Conservation (phyloP, 2,329 filamentous ascomycete genomes). For the Epichloe gansuensis region DNA sequence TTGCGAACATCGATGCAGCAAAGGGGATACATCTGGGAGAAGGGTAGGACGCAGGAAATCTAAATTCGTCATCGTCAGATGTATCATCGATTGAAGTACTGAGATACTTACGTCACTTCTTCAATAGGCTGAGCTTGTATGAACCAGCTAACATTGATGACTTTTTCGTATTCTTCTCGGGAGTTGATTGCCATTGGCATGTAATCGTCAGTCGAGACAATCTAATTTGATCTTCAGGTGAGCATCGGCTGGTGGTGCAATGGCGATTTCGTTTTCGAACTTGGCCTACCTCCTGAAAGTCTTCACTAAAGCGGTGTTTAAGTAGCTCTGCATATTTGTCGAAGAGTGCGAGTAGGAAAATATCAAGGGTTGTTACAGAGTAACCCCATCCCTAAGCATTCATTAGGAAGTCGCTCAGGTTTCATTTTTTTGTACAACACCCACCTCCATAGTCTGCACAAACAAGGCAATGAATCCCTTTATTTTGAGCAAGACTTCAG, state of each 20-base stretch:
- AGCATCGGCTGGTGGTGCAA: neutral
- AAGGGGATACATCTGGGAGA: slow-evolving; percentile 97
- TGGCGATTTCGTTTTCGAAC: neutral
- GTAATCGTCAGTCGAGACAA: slow-evolving; percentile 88
- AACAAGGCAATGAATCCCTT: slow-evolving; percentile 89
- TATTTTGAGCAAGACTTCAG: slow-evolving; percentile 83
- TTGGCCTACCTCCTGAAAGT: slow-evolving; percentile 69
- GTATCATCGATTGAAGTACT: neutral
- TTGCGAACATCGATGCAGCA: slow-evolving; percentile 98
- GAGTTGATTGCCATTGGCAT: slow-evolving; percentile 98
- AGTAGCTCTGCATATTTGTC: slow-evolving; percentile 87
- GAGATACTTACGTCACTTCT: slow-evolving; percentile 53
- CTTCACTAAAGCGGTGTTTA: slow-evolving; percentile 83
- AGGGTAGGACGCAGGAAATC: slow-evolving; percentile 89
- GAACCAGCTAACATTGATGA: slow-evolving; percentile 94
- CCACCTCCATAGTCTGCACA: slow-evolving; percentile 93
- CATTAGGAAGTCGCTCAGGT: slow-evolving; percentile 55
- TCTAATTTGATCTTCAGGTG: slow-evolving; percentile 26
- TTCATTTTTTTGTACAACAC: slow-evolving; percentile 42
- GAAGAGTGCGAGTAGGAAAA: slow-evolving; percentile 78
- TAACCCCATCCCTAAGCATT: slow-evolving; percentile 83
- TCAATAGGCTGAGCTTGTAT: slow-evolving; percentile 66
- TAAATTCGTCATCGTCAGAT: slow-evolving; percentile 20
- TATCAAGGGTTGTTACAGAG: slow-evolving; percentile 67
- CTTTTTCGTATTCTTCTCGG: slow-evolving; percentile 84